These are phyloP conservation scores for Waltergamsia citrina DNA, from an alignment of 2,329 filamentous ascomycete species.

Conservation along the genomic window DNA sequence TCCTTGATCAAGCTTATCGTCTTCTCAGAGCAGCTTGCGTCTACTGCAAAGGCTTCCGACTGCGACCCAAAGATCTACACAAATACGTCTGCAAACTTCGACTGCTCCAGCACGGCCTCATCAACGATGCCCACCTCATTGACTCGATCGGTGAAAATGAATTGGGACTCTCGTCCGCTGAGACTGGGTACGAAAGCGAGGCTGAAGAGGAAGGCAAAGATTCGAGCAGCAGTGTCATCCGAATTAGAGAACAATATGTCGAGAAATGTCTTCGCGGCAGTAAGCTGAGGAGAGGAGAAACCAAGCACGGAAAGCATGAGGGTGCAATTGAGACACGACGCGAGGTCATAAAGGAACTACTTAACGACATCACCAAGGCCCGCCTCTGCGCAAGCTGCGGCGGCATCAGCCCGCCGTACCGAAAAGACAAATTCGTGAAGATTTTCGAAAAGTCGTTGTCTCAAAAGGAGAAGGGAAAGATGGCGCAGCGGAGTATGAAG, in stretches of 20 bases:
- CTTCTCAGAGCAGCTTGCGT: slow-evolving; percentile 80
- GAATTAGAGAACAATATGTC: slow-evolving; percentile 57
- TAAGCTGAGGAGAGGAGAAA: slow-evolving; percentile 35
- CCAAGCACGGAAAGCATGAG: slow-evolving; percentile 66
- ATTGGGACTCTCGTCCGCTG: slow-evolving; percentile 21
- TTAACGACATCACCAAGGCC: slow-evolving; percentile 59
- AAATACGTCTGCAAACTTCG: slow-evolving; percentile 76
- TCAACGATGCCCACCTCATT: slow-evolving; percentile 56
- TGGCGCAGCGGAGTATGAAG: slow-evolving; percentile 61
- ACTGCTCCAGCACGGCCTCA: slow-evolving; percentile 74
- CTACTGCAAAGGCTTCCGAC: slow-evolving; percentile 81
- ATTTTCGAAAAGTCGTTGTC: slow-evolving; percentile 80
- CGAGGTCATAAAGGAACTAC: slow-evolving; percentile 70
- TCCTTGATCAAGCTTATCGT: slow-evolving; percentile 84
- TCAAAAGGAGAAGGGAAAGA: slow-evolving; percentile 66
- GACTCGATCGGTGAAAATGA: slow-evolving; percentile 40
- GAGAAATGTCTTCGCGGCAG: slow-evolving; percentile 58
- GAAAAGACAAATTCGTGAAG: slow-evolving; percentile 87
- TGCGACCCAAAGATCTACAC: slow-evolving; percentile 68
- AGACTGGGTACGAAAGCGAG: slow-evolving; percentile 38
- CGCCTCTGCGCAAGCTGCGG: slow-evolving; percentile 59
- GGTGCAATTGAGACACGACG: slow-evolving; percentile 70
- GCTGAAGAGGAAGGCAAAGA: slow-evolving; percentile 55
- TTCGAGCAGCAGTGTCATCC: slow-evolving; percentile 40
- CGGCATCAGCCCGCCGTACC: slow-evolving; percentile 71